These are phyloP conservation scores for Jacaranda mimosifolia DNA, from an alignment of 257 asterid genomes.

Conservation along the genomic window DNA sequence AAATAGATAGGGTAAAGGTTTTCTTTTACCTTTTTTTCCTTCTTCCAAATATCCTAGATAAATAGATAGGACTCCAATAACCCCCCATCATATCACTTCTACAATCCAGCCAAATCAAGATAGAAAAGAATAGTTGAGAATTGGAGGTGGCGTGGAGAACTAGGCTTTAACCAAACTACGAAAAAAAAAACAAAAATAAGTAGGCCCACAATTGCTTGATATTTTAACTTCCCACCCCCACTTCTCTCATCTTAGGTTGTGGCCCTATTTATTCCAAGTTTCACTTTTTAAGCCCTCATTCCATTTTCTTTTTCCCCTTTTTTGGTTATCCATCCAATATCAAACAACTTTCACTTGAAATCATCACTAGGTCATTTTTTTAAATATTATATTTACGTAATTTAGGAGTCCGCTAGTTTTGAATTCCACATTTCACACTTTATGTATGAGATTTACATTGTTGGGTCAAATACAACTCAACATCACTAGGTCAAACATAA, in stretches of 20 bases:
- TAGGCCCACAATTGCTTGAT: slow-evolving; percentile 39
- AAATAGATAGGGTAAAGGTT: no score
- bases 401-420: no score
- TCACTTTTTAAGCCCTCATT: neutral
- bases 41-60: no score
- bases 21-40: no score
- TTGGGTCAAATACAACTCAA: no score
- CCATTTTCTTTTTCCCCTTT: neutral
- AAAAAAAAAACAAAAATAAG: slow-evolving; percentile 22
- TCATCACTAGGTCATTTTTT: no score
- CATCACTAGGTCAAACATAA: no score
- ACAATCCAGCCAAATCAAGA: neutral
- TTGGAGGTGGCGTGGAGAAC: slow-evolving; percentile 30
- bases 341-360: neutral
- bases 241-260: slow-evolving; percentile 32
- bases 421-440: no score
- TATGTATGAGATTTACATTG: no score
- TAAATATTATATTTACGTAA: no score
- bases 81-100: neutral
- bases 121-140: slow-evolving; percentile 6
- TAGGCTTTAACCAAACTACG: slow-evolving; percentile 13
- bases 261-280: slow-evolving; percentile 39
- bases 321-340: neutral
- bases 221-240: slow-evolving; percentile 37
- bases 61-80: neutral